Percentiles rank a stretch among this genome's conserved stretches.
Conservation (phyloP, 148 eudicot genomes). For the Dianthus caryophyllus region DNA sequence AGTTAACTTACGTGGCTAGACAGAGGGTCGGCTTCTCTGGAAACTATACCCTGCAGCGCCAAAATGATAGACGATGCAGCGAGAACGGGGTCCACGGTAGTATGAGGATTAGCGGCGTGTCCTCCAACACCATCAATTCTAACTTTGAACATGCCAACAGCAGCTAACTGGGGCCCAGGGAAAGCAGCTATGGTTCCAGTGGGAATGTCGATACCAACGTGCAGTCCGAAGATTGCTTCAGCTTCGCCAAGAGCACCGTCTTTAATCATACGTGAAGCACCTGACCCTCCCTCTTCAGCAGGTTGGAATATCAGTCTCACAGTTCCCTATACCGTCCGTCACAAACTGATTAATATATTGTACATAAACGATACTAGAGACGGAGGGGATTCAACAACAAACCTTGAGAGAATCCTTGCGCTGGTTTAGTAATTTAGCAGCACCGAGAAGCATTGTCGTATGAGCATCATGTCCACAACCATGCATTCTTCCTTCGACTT, state of each 20-base stretch:
- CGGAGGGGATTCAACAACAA: neutral
- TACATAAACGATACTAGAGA: too few relatives aligned
- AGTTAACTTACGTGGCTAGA: slow-evolving; percentile 51
- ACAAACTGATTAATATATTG: slow-evolving; percentile 1
- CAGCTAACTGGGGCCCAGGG: slow-evolving; percentile 67
- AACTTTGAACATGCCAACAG: slow-evolving; percentile 55
- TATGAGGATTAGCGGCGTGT: slow-evolving; percentile 71
- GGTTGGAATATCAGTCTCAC: slow-evolving; percentile 89
- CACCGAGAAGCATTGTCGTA: slow-evolving; percentile 86
- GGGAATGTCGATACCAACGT: slow-evolving; percentile 38
- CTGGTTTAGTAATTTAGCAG: slow-evolving; percentile 78
- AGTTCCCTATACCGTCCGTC: slow-evolving; percentile 60
- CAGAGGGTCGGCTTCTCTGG: slow-evolving; percentile 81
- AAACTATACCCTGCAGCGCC: slow-evolving; percentile 64
- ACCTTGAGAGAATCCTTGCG: slow-evolving; percentile 69
- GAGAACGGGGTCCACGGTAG: slow-evolving; percentile 49
- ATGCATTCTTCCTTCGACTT: slow-evolving; percentile 77
- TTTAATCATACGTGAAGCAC: slow-evolving; percentile 76
- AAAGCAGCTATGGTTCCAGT: slow-evolving; percentile 57
- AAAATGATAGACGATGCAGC: slow-evolving; percentile 57
- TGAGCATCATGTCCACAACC: slow-evolving; percentile 97
- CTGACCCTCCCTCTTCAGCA: slow-evolving; percentile 93
- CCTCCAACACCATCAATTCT: slow-evolving; percentile 75
- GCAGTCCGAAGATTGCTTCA: slow-evolving; percentile 87
- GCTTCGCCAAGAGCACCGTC: slow-evolving; percentile 90